phyloP scores from a whole-genome alignment of 2,329 filamentous ascomycete species.

The Penicillium sp. region DNA sequence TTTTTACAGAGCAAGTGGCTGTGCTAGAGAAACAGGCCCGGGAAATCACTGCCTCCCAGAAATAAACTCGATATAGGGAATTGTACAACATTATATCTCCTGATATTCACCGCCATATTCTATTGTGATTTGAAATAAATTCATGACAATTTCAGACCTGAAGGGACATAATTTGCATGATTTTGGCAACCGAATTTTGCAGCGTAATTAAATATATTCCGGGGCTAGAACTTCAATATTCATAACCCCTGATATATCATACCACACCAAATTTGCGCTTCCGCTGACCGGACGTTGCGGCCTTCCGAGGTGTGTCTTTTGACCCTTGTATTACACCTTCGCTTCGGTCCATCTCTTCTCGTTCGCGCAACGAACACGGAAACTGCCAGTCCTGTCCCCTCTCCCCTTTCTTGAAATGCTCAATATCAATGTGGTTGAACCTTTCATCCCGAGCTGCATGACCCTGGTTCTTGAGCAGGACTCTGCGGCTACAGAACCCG shows the following conservation, averaged over 20 bases:
- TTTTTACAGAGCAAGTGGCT: slow-evolving; percentile 34
- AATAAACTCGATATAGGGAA: slow-evolving; percentile 16
- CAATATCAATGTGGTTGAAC: slow-evolving; percentile 71
- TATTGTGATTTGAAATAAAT: slow-evolving; percentile 1
- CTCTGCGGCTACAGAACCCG: slow-evolving; percentile 68
- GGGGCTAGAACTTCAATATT: neutral
- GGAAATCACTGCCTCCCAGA: slow-evolving; percentile 32
- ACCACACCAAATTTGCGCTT: slow-evolving; percentile 16
- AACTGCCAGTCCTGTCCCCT: slow-evolving; percentile 37
- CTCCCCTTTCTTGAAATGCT: slow-evolving; percentile 45
- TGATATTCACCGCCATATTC: slow-evolving; percentile 3
- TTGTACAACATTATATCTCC: slow-evolving; percentile 14
- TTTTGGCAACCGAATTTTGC: neutral
- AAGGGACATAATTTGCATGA: neutral
- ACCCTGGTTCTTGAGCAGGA: slow-evolving; percentile 53
- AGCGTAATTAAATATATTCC: slow-evolving; percentile 6
- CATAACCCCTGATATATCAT: neutral
- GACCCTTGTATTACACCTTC: neutral
- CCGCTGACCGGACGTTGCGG: neutral
- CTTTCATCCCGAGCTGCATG: slow-evolving; percentile 60
- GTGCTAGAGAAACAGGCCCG: slow-evolving; percentile 37
- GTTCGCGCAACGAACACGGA: slow-evolving; percentile 9
- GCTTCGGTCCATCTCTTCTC: neutral
- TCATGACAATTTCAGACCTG: neutral
- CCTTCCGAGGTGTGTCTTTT: neutral